Conservation (phyloP, 2,329 filamentous ascomycete genomes). For the Fusarium sp. region DNA sequence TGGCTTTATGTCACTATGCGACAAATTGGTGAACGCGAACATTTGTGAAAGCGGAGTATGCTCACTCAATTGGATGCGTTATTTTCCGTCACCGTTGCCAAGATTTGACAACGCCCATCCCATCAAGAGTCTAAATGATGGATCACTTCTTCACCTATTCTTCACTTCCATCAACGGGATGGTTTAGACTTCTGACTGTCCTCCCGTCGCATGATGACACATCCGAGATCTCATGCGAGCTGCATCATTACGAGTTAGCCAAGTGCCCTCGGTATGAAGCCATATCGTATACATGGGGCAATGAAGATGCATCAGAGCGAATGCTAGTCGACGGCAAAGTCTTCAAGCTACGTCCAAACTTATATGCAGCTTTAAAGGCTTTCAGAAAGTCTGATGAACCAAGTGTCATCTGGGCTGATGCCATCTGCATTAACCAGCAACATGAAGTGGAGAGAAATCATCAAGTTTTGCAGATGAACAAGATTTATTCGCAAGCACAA, state of each 20-base stretch:
- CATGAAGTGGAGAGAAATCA: slow-evolving; percentile 1
- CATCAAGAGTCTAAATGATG: not conserved
- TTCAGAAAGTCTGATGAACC: not conserved
- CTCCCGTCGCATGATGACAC: not conserved
- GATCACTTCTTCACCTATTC: not conserved
- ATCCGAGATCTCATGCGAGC: not conserved
- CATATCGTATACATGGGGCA: slow-evolving; percentile 15
- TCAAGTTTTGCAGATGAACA: slow-evolving; percentile 12
- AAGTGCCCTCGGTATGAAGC: not conserved
- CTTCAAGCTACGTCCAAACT: not conserved
- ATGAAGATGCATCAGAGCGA: not conserved
- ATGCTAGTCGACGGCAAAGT: not conserved
- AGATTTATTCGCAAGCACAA: slow-evolving; percentile 4
- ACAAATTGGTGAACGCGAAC: too few species aligned
- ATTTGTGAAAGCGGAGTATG: not conserved
- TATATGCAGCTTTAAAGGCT: not conserved
- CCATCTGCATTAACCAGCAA: slow-evolving; percentile 6
- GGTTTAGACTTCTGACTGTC: slow-evolving; percentile 1
- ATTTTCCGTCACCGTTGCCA: not conserved
- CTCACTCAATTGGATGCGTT: not conserved
- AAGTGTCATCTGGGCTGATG: slow-evolving; percentile 3
- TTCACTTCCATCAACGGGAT: not conserved
- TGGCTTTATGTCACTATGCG: too few species aligned
- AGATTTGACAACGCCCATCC: not conserved
- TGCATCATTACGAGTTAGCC: not conserved